These are phyloP conservation scores for Cubamyces lactineus DNA, from an alignment of 768 basidiomycete genomes.

Conservation along the genomic window DNA sequence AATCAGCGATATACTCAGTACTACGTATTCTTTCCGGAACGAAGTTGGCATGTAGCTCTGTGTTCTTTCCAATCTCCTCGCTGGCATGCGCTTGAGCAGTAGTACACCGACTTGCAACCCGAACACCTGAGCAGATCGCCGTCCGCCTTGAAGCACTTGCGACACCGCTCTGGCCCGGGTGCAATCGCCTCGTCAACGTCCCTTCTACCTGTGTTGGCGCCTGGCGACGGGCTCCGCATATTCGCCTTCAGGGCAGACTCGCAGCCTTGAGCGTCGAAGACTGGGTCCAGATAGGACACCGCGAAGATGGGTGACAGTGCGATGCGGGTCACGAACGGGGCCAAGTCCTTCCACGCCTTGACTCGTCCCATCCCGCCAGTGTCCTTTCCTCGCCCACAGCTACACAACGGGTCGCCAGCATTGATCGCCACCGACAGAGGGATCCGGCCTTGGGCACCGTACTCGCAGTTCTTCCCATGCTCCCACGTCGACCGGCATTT, in stretches of 20 bases:
- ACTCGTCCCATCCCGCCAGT: conserved; percentile 41
- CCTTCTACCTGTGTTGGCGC: too few relatives aligned
- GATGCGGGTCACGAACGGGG: conserved; percentile 49
- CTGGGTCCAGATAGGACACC: conserved; percentile 50
- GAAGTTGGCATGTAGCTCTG: conserved; percentile 37
- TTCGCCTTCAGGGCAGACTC: too few relatives aligned
- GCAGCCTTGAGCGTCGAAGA: conserved; percentile 15
- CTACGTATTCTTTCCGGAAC: too few relatives aligned
- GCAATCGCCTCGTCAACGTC: too few relatives aligned
- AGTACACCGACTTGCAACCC: conserved; percentile 42
- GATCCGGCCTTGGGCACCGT: conserved; percentile 37
- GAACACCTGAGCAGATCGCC: conserved; percentile 37
- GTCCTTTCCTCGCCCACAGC: conserved; percentile 52
- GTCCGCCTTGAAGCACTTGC: conserved; percentile 29
- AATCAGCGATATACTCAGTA: too few relatives aligned
- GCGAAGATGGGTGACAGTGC: conserved; percentile 60
- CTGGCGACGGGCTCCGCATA: not conserved
- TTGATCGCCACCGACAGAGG: conserved; percentile 37
- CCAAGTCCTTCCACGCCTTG: conserved; percentile 43
- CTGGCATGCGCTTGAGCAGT: conserved; percentile 50
- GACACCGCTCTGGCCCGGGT: conserved; percentile 17
- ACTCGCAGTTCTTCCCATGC: conserved; percentile 53
- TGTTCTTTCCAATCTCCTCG: conserved; percentile 49
- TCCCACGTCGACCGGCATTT: conserved; percentile 57
- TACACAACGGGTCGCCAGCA: conserved; percentile 46